Percentiles rank a stretch among this genome's conserved stretches.
Evolutionary conservation across 495 filamentous ascomycete genomes (phyloP).

Genomic region (Neurospora terricola): DNA sequence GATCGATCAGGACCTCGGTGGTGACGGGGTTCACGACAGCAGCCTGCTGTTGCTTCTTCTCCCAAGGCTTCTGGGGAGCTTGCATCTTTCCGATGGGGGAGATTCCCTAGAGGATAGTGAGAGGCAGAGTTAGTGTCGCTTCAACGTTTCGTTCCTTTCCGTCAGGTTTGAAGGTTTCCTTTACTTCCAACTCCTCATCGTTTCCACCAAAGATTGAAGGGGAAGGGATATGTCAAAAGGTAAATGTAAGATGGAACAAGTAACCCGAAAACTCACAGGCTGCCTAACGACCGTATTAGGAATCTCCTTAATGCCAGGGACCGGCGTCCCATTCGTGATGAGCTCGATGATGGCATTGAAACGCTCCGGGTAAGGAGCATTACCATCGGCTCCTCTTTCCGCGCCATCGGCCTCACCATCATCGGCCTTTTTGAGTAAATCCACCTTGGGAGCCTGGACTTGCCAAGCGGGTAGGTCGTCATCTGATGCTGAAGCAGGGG

Average conservation of each 20-base stretch:
- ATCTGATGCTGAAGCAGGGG: neutral
- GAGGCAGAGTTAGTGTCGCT: neutral
- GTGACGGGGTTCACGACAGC: neutral
- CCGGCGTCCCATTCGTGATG: constrained; percentile 70
- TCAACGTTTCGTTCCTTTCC: neutral
- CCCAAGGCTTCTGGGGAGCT: constrained; percentile 29
- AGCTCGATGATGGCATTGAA: constrained; percentile 87
- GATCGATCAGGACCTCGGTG: constrained; percentile 9
- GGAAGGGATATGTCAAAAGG: neutral
- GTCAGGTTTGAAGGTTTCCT: neutral
- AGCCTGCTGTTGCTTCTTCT: constrained; percentile 11
- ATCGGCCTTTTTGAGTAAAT: constrained; percentile 26
- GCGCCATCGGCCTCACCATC: constrained; percentile 6
- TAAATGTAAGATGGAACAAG: neutral
- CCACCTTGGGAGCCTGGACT: constrained; percentile 31
- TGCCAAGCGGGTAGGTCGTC: constrained; percentile 32
- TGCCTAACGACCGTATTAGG: constrained; percentile 69
- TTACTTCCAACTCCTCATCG: neutral
- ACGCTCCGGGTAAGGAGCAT: constrained; percentile 65
- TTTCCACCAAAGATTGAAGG: neutral
- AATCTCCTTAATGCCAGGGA: constrained; percentile 85
- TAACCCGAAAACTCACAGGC: constrained; percentile 15
- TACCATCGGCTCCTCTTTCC: constrained; percentile 22
- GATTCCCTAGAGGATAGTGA: constrained; percentile 12
- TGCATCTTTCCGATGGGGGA: constrained; percentile 24